Evolutionary conservation across 2,329 filamentous ascomycete genomes (phyloP), one percentile per base, ranked within the genome.

Genomic region (Calonectria pteridis): DNA sequence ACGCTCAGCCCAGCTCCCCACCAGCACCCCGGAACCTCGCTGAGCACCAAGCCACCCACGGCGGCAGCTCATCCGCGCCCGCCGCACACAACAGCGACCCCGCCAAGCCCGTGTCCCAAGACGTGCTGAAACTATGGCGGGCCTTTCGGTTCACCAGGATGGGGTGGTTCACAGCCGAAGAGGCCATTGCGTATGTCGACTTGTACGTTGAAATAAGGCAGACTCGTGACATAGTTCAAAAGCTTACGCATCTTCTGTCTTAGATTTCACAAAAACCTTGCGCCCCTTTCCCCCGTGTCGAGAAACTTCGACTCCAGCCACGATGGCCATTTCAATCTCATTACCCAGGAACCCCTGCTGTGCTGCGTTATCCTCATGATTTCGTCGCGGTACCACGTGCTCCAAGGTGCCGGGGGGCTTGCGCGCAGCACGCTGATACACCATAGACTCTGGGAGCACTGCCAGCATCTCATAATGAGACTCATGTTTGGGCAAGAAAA

Each of bases 401-500:
- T 88, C 1, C 83, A 84, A 1, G 86, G 86, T 0, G 81, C 83
- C 7, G 85, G 85, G 1, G 85, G 86, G 23, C 83, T 86, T 2
- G 88, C 88, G 0, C 83, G 88, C 31, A 87, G 87, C 35, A 88
- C 89, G 74, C 88, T 89, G 69, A 86, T 91, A 11, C 89, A 91
- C 70, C 84, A 89, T 33, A 83, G 88, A 20, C 81, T 91, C 2
- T 90, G 89, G 89, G 85, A 88, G 43, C 87, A 90, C 73, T 89
- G 87, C 64, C 87, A 90, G 70, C 85, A 89, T 68, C 83, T 90
- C 26, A 86, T 90, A 16, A 87, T 87, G 84, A 84, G 88, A 66
- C 85, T 91, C 4, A 88, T 89, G 69, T 86, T 90, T 29, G 89
- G 89, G 0, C 88, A 90, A 70, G 88, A 90, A 66, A 89, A 88